Percentiles rank a stretch among this genome's conserved stretches.
These are phyloP conservation scores for Fraxinus sp. DNA, from an alignment of 305 asterid species.

Conservation along the genomic window DNA sequence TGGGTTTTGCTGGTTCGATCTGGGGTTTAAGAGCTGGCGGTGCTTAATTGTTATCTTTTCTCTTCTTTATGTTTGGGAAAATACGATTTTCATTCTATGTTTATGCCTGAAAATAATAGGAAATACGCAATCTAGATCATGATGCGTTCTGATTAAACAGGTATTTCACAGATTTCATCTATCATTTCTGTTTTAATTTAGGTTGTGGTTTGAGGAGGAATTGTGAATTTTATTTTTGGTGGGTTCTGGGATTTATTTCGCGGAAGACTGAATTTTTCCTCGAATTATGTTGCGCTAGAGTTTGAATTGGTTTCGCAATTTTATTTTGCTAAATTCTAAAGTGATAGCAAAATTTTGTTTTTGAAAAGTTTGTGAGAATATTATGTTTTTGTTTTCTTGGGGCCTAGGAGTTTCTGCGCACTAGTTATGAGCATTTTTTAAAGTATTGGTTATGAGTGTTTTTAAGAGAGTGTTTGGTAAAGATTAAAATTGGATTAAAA, in stretches of 20 bases:
- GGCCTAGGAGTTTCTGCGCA: no score
- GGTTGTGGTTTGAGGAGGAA: constrained; percentile 10
- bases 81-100: neutral
- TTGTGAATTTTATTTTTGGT: neutral
- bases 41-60: neutral
- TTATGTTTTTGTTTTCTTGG: neutral
- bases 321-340: no score
- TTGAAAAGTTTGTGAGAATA: neutral
- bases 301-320: neutral
- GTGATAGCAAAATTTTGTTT: neutral
- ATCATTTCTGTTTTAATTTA: neutral
- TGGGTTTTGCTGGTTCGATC: constrained; percentile 22
- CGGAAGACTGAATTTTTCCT: constrained; percentile 1
- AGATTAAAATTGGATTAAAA: no score
- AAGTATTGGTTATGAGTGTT: no score
- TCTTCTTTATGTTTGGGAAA: neutral
- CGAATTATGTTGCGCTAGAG: neutral
- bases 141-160: neutral
- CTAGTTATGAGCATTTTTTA: no score
- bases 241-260: neutral
- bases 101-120: neutral
- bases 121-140: constrained; percentile 22
- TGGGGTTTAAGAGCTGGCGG: constrained; percentile 14
- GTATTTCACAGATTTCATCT: neutral
- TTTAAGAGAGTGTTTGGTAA: no score